Conservation (phyloP, 2,329 filamentous ascomycete species). For the Sclerotinia nivalis region DNA sequence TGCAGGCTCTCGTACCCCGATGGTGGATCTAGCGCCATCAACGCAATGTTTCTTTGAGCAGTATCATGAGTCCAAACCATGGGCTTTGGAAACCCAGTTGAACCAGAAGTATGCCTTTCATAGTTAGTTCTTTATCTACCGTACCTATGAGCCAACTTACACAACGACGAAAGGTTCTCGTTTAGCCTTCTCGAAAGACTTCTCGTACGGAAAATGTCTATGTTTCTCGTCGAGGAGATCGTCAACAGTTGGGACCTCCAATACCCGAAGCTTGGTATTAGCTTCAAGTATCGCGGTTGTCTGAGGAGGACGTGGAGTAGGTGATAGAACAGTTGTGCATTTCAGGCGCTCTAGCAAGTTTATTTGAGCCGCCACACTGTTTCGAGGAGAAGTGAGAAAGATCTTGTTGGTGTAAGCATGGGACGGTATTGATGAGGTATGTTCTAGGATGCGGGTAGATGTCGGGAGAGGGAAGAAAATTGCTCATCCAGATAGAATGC, state of each 20-base stretch:
- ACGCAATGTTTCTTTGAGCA: not conserved
- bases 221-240: not conserved
- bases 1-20: not conserved
- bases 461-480: not conserved
- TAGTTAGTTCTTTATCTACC: not conserved
- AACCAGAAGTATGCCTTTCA: not conserved
- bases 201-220: not conserved
- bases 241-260: not conserved
- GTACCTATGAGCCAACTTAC: not conserved
- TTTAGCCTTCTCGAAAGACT: not conserved
- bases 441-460: not conserved
- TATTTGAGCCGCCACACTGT: not conserved
- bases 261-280: not conserved
- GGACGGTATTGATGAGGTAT: no score
- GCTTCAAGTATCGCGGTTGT: not conserved
- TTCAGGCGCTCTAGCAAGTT: not conserved
- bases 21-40: not conserved
- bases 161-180: not conserved
- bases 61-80: conserved; percentile 3
- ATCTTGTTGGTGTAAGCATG: not conserved
- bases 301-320: not conserved
- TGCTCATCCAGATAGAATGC: not conserved
- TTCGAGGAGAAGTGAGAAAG: not conserved
- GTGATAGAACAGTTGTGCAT: not conserved
- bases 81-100: not conserved